Evolutionary conservation across 805 yeast genomes (phyloP).

Genomic region (Monosporozyma yasuniensis): DNA sequence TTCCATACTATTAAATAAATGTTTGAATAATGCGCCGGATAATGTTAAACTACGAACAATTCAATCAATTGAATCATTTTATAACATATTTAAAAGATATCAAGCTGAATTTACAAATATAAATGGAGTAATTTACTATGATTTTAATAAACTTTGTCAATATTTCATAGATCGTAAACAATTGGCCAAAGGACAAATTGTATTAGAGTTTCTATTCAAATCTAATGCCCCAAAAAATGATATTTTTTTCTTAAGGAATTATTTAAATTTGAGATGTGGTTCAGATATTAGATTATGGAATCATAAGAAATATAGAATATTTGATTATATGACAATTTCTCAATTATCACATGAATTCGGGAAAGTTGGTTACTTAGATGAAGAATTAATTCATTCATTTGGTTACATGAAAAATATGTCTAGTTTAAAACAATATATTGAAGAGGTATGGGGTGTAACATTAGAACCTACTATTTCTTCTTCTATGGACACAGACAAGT

Average conservation of each 20-base stretch:
- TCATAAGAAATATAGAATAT: slow-evolving; percentile 4
- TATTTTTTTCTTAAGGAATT: slow-evolving; percentile 8
- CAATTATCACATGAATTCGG: slow-evolving; percentile 10
- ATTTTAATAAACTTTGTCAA: background rate
- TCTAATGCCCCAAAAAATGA: background rate
- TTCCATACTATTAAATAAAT: background rate
- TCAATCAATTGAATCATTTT: background rate
- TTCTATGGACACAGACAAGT: no score
- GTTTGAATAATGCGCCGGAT: background rate
- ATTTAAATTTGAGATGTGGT: slow-evolving; percentile 24
- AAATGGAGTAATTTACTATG: background rate
- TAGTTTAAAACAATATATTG: slow-evolving; percentile 13
- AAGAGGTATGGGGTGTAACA: slow-evolving; percentile 14
- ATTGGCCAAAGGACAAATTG: background rate
- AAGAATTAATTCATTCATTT: slow-evolving; percentile 20
- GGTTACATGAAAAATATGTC: slow-evolving; percentile 16
- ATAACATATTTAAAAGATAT: background rate
- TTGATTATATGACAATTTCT: slow-evolving; percentile 10
- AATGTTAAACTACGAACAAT: background rate
- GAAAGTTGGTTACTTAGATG: slow-evolving; percentile 11
- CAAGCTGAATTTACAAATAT: background rate
- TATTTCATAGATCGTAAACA: background rate
- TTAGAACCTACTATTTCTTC: no score
- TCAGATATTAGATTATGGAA: slow-evolving; percentile 18
- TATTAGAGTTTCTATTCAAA: background rate